Percentiles rank a stretch among this genome's conserved stretches.
Conservation (phyloP, 805 yeast species). For the Monosporozyma solicola region DNA sequence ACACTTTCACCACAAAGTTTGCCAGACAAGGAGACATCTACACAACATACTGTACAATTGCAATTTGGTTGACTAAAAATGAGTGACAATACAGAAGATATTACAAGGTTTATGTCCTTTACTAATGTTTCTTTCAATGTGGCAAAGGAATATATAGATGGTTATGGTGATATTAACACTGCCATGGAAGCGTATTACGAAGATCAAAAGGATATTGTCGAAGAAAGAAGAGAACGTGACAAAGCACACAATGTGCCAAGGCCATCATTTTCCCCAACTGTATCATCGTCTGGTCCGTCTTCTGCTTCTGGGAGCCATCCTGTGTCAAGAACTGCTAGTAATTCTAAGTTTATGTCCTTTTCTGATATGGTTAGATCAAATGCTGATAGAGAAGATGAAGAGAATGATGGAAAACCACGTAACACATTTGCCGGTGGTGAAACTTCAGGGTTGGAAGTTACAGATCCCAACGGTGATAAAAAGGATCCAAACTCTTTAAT, state of each 20-base stretch:
- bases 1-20: background rate
- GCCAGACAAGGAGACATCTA: background rate
- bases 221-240: background rate
- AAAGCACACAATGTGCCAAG: background rate
- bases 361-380: constrained; percentile 32
- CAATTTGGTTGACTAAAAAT: background rate
- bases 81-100: constrained; percentile 1
- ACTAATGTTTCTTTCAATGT: constrained; percentile 32
- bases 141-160: constrained; percentile 32
- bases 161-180: constrained; percentile 20
- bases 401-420: constrained; percentile 41
- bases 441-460: constrained; percentile 71
- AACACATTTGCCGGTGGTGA: constrained; percentile 60
- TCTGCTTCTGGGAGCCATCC: background rate
- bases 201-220: constrained; percentile 4
- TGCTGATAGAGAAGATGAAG: constrained; percentile 35
- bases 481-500: constrained; percentile 38
- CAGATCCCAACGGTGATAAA: constrained; percentile 47
- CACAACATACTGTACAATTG: background rate
- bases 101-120: constrained; percentile 28
- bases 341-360: constrained; percentile 33
- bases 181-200: constrained; percentile 26
- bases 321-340: constrained; percentile 5
- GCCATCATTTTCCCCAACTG: background rate
- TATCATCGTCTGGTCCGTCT: background rate